Evolutionary conservation across 805 yeast species (phyloP), one percentile per base, ranked within the genome.

Genomic region (Suhomyces sp.): DNA sequence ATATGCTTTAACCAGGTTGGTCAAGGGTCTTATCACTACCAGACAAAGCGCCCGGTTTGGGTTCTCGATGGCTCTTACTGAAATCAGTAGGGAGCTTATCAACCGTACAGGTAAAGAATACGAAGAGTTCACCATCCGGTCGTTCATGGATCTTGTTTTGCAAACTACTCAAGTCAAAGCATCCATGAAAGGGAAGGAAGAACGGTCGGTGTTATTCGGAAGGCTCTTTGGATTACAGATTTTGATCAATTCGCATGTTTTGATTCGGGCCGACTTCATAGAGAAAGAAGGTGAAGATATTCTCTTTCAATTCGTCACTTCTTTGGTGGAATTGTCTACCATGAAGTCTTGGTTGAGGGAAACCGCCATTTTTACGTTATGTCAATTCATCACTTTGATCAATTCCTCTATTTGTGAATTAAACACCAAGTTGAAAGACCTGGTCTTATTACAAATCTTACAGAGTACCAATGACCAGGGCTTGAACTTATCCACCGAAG

Each of bases 11-110:
- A 76, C 77, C 43, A 73, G 98, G 52, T 68, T 91, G 43, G 74
- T 87, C 44, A 81, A 79, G 43, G 97, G 98, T 33, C 64, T 91
- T 20, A 70, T 88, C 4, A 83, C 96, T 5, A 74, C 88, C 11
- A 76, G 93, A 50, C 95, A 84, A 16, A 73, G 88, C 31, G 93
- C 96, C 1, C 69, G 97, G 38, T 61, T 86, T 19, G 98, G 98
- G 4, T 91, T 83, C 52, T 85, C 96, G 2, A 76, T 87, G 72
- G 91, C 96, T 28, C 62, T 91, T 28, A 77, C 90, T 0, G 97
- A 91, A 56, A 61, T 83, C 1, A 51, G 73, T 5, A 48, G 58
- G 6, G 63, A 59, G 27, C 52, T 65, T 9, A 51, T 71, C 16
- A 31, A 36, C 21, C 35, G 42, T 6, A 34, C 53, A 19, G 58